Percentiles rank a stretch among this genome's conserved stretches.
Conservation (phyloP, 441 rosid species). For the Omphalea diandra region DNA sequence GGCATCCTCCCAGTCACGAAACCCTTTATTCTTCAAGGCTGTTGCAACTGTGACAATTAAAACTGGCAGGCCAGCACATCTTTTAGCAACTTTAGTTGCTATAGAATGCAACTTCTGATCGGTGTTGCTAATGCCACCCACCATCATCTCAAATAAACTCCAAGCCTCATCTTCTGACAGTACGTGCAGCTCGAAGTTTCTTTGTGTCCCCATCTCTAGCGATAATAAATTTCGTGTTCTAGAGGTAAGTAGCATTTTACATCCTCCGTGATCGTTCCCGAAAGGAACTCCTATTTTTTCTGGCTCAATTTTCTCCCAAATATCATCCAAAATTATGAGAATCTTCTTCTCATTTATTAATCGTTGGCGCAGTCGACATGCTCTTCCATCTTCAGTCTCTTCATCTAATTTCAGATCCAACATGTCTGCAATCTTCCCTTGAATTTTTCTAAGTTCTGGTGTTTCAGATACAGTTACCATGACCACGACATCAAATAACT, state of each 20-base stretch:
- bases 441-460: not conserved
- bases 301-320: constrained; percentile 4
- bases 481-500: not conserved
- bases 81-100: constrained; percentile 8
- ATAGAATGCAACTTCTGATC: not conserved
- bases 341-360: constrained; percentile 5
- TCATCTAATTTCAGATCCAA: constrained; percentile 17
- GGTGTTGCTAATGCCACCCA: not conserved
- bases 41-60: not conserved
- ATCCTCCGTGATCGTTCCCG: not conserved
- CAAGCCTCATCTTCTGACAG: constrained; percentile 19
- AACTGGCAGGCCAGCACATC: not conserved
- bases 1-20: not conserved
- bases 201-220: constrained; percentile 9
- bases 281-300: constrained; percentile 21
- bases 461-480: not conserved
- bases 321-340: no score
- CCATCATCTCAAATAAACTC: constrained; percentile 21
- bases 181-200: not conserved
- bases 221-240: not conserved
- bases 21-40: not conserved
- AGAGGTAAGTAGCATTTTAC: no score
- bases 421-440: not conserved
- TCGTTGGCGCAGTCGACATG: constrained; percentile 10
- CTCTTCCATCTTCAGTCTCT: constrained; percentile 18